phyloP scores from a whole-genome alignment of 306 rosid genomes.

The Corylus heterophylla region DNA sequence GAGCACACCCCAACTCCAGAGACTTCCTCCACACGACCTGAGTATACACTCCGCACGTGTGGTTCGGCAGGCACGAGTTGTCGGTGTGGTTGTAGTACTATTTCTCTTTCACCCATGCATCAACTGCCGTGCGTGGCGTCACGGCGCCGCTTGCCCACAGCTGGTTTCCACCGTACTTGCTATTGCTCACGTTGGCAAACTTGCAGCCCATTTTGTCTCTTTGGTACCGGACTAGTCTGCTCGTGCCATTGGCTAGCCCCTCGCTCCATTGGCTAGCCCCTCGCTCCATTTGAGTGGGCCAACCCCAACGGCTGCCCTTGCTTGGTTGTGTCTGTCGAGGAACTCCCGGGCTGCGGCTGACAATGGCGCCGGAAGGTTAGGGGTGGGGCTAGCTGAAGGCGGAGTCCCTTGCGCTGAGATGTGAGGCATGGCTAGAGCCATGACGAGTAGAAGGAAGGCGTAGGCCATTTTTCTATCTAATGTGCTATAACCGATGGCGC shows the following conservation, averaged over 20 bases:
- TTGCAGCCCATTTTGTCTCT: conserved; percentile 56
- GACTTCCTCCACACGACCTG: conserved; percentile 90
- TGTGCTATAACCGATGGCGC: too few relatives aligned
- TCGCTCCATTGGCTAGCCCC: conserved; percentile 55
- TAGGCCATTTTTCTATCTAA: too few relatives aligned
- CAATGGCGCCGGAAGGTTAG: not conserved
- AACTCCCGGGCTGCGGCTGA: conserved; percentile 45
- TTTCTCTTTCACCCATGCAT: conserved; percentile 76
- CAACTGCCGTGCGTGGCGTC: conserved; percentile 63
- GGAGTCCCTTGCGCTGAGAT: too few relatives aligned
- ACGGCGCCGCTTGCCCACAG: conserved; percentile 44
- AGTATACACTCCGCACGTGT: conserved; percentile 71
- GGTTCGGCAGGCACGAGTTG: conserved; percentile 57
- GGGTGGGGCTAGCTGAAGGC: too few relatives aligned
- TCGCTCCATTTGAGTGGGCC: conserved; percentile 64
- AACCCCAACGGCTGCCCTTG: conserved; percentile 77
- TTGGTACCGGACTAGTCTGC: conserved; percentile 60
- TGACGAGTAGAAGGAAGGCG: too few relatives aligned
- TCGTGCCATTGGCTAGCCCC: too few relatives aligned
- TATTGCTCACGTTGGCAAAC: conserved; percentile 58
- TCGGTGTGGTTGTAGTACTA: conserved; percentile 48
- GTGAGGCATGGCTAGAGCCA: too few relatives aligned
- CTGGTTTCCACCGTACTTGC: conserved; percentile 81
- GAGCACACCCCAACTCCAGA: conserved; percentile 61
- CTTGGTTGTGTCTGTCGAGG: conserved; percentile 70